Evolutionary conservation across 805 yeast species (phyloP).

Genomic region (Candida awuae): DNA sequence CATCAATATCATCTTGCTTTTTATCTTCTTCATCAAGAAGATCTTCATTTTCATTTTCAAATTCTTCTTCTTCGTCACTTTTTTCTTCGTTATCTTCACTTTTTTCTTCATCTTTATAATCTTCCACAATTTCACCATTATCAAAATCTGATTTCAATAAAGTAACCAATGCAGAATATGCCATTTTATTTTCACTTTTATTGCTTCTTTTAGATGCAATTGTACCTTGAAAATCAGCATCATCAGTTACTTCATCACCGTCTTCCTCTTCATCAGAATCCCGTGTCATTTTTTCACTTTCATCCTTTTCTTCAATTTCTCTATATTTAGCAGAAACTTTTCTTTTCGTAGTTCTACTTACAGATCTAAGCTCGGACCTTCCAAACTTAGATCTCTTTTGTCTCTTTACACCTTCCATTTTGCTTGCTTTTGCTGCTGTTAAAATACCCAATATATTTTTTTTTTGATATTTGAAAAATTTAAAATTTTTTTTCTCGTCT

Average conservation of each 20-base stretch:
- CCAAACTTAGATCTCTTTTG: slow-evolving; percentile 37
- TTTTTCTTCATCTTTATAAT: slow-evolving; percentile 15
- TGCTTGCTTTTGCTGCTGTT: too few relatives aligned
- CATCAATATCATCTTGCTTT: slow-evolving; percentile 29
- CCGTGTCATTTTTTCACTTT: slow-evolving; percentile 15
- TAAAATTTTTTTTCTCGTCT: not conserved
- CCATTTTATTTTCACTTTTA: slow-evolving; percentile 20
- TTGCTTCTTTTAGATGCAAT: slow-evolving; percentile 13
- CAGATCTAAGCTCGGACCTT: slow-evolving; percentile 51
- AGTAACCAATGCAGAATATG: slow-evolving; percentile 25
- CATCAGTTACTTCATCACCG: slow-evolving; percentile 21
- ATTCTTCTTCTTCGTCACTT: slow-evolving; percentile 12
- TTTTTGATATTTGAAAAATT: not conserved
- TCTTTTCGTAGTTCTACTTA: slow-evolving; percentile 44
- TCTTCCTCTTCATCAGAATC: slow-evolving; percentile 23
- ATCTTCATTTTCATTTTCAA: slow-evolving; percentile 17
- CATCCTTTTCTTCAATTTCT: slow-evolving; percentile 14
- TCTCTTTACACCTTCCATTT: slow-evolving; percentile 3
- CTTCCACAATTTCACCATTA: slow-evolving; percentile 26
- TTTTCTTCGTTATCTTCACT: slow-evolving; percentile 16
- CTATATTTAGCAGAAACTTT: not conserved
- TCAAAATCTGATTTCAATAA: slow-evolving; percentile 21
- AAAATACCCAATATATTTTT: too few relatives aligned
- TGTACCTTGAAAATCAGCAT: slow-evolving; percentile 14
- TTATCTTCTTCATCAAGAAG: slow-evolving; percentile 31